phyloP scores from a whole-genome alignment of 257 asterid species.

The Scutellaria baicalensis region DNA sequence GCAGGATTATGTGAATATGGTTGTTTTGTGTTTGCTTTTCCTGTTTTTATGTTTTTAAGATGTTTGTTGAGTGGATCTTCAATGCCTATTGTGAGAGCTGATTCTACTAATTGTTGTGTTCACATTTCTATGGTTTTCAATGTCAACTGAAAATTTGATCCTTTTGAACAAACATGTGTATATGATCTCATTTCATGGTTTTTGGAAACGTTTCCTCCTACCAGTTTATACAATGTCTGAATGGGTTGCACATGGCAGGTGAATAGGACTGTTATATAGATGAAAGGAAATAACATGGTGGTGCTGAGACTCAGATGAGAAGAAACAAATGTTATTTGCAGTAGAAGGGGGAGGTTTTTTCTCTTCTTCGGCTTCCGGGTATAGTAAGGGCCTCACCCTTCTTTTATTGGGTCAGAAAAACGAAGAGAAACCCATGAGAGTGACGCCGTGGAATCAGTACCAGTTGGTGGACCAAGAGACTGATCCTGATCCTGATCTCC shows the following conservation, averaged over 20 bases:
- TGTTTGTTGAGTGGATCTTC: slow-evolving; percentile 15
- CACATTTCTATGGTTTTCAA: neutral
- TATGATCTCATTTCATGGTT: neutral
- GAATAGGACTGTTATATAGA: slow-evolving; percentile 2
- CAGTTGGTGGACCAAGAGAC: slow-evolving; percentile 93
- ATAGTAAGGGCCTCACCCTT: slow-evolving; percentile 92
- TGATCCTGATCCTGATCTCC: slow-evolving; percentile 52
- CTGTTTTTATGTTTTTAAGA: neutral
- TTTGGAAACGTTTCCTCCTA: neutral
- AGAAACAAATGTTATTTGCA: slow-evolving; percentile 90
- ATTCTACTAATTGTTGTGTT: neutral
- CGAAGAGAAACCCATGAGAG: slow-evolving; percentile 97
- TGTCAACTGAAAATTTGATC: neutral
- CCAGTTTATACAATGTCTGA: neutral
- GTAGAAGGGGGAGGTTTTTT: slow-evolving; percentile 99
- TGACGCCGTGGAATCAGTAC: slow-evolving; percentile 96
- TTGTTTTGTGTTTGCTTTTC: neutral
- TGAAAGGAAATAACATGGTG: slow-evolving; percentile 24
- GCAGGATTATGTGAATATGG: neutral
- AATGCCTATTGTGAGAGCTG: neutral
- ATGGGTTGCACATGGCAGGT: slow-evolving; percentile 20
- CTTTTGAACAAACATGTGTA: neutral
- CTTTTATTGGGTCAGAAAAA: slow-evolving; percentile 78
- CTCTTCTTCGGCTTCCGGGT: slow-evolving; percentile 99
- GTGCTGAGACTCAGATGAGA: slow-evolving; percentile 81